A percentile compares a stretch with the other conserved stretches of the same genome.
Evolutionary conservation across 2,329 filamentous ascomycete species (phyloP).

Genomic region (Colletotrichum falcatum): DNA sequence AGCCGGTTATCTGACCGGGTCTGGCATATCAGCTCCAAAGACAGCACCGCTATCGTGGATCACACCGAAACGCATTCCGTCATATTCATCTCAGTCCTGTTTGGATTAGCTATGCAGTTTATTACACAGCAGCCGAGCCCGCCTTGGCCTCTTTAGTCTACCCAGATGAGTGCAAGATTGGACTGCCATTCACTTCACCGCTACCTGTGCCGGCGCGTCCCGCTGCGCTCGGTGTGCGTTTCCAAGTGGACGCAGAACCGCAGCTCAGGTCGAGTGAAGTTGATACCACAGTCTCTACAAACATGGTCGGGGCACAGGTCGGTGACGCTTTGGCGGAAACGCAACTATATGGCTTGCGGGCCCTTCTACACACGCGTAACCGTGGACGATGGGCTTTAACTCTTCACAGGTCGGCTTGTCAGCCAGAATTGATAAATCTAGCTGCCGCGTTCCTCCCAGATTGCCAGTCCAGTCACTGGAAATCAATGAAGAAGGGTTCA

Average conservation of each 20-base stretch:
- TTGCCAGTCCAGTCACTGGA: not conserved
- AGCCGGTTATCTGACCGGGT: not conserved
- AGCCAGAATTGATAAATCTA: not conserved
- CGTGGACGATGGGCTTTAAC: not conserved
- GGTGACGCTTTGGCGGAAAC: not conserved
- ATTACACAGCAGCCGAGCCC: not conserved
- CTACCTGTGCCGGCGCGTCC: not conserved
- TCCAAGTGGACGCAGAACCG: not conserved
- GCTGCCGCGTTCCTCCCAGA: no score
- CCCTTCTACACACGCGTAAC: not conserved
- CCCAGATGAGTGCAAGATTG: not conserved
- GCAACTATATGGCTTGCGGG: not conserved
- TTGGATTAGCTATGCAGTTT: not conserved
- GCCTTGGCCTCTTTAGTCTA: not conserved
- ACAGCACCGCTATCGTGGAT: not conserved
- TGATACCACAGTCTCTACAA: not conserved
- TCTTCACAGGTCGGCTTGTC: no score
- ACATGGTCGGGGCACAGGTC: not conserved
- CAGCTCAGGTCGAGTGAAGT: no score
- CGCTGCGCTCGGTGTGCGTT: not conserved
- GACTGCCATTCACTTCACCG: not conserved
- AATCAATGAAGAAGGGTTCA: no score
- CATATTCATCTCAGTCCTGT: no score
- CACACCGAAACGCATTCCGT: not conserved
- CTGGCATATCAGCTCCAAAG: not conserved